Evolutionary conservation across 202 grass and related monocot species (phyloP), one percentile per base, ranked within the genome.

Genomic region (Zoysia matrella): DNA sequence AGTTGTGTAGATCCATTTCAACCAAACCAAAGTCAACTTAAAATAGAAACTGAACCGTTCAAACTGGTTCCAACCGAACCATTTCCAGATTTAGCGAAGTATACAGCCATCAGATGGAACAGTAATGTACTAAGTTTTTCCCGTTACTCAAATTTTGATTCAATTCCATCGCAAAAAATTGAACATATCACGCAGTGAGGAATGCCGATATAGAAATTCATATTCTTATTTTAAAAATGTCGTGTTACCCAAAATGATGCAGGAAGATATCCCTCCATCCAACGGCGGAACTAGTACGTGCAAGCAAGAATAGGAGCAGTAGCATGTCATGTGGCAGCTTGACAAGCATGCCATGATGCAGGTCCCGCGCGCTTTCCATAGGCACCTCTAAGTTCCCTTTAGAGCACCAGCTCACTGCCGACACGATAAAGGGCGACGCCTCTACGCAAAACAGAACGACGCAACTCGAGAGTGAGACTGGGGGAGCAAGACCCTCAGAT

Each of bases 401-500:
- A 76, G 36, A 64, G 70, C 5, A 76, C 6, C 13, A 77, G 65
- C 87, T 72, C 72, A 81, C 72, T 51, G 81, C 69, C 51, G 65
- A 83, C 45, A 80, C 42, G n/a, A 67, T 75, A 86, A 43, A 43
- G 58, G 60, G 47, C 7, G 64, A 72, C 73, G 63, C 14, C 56
- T 75, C 67, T 45, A 82, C 55, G 53, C 55, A 18, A 82, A 81
- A 87, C 14, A 81, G 90, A 85, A 60, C 14, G 60, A 82, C 57
- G 84, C 75, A 91, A 77, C 85, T 76, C 82, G 71, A 91, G 81
- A 87, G 78, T 72, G 74, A 69, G 65, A 46, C 89, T 69, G 81
- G 86, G 62, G 89, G 80, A 73, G 56, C 44, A 80, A 77, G 69
- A 69, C 80, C 88, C 83, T 94, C 89, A 36, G 79, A 89, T 52